Evolutionary conservation across 176 grass and related monocot genomes (phyloP).

Genomic region (Aegilops longissima): DNA sequence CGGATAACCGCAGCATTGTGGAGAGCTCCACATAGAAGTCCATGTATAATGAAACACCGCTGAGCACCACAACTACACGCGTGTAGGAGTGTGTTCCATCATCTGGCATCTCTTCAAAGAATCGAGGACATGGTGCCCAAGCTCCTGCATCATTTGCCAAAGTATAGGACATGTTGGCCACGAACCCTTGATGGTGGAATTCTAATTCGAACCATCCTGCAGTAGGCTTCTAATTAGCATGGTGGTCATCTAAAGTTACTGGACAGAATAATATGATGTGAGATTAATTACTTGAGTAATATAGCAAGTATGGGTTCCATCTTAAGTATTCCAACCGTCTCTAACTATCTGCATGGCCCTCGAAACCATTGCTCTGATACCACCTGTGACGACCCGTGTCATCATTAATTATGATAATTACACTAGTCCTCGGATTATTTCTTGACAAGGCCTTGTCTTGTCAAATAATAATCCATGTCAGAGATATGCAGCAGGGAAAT

Average conservation of each 20-base stretch:
- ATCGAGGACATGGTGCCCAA: neutral
- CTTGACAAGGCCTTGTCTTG: neutral
- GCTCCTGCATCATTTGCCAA: neutral
- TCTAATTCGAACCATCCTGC: neutral
- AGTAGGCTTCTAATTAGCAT: neutral
- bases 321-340: too few species aligned
- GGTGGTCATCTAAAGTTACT: neutral
- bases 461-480: neutral
- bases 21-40: neutral
- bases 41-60: neutral
- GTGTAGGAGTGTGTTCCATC: neutral
- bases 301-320: too few species aligned
- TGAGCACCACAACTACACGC: neutral
- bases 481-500: neutral
- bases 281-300: too few species aligned
- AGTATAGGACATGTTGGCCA: neutral
- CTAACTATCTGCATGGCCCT: too few species aligned
- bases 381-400: too few species aligned
- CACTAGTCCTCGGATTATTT: neutral
- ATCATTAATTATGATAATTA: neutral
- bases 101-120: neutral
- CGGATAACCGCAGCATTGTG: too few species aligned
- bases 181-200: neutral
- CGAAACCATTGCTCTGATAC: too few species aligned
- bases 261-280: too few species aligned